These are phyloP conservation scores for Hanseniaspora lachancei DNA, from an alignment of 805 yeast genomes.

Conservation along the genomic window DNA sequence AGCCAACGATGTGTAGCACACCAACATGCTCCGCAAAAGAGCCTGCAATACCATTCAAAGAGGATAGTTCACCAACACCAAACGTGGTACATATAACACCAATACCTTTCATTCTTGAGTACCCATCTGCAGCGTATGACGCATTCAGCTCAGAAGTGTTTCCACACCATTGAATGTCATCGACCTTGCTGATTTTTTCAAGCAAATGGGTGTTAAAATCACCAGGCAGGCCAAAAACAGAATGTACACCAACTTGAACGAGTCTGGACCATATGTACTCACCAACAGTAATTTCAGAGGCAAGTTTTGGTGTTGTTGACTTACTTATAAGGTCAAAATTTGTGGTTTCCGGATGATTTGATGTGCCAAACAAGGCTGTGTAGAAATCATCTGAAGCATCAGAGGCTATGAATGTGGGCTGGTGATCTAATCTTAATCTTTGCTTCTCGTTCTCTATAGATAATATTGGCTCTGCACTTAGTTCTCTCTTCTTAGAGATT, in stretches of 20 bases:
- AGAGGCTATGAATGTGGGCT: not conserved
- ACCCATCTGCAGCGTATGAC: constrained; percentile 86
- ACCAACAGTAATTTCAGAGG: constrained; percentile 35
- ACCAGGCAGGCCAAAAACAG: constrained; percentile 66
- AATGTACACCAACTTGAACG: constrained; percentile 36
- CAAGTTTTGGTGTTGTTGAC: constrained; percentile 6
- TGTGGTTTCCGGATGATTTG: not conserved
- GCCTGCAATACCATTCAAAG: constrained; percentile 72
- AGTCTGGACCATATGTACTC: constrained; percentile 53
- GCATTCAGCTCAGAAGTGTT: constrained; percentile 82
- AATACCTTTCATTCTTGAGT: constrained; percentile 39
- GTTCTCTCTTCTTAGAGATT: not conserved
- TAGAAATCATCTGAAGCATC: not conserved
- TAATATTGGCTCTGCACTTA: not conserved
- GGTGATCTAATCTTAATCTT: not conserved
- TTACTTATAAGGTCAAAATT: not conserved
- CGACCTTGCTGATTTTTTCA: constrained; percentile 46
- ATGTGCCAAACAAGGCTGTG: not conserved
- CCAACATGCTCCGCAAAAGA: constrained; percentile 76
- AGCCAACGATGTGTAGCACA: constrained; percentile 73
- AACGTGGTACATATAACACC: constrained; percentile 41
- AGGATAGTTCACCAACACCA: constrained; percentile 85
- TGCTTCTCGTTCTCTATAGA: not conserved
- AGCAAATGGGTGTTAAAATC: constrained; percentile 54
- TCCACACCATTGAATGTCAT: constrained; percentile 57